Evolutionary conservation across 331 rosid species (phyloP).

Genomic region (Telfairia occidentalis): DNA sequence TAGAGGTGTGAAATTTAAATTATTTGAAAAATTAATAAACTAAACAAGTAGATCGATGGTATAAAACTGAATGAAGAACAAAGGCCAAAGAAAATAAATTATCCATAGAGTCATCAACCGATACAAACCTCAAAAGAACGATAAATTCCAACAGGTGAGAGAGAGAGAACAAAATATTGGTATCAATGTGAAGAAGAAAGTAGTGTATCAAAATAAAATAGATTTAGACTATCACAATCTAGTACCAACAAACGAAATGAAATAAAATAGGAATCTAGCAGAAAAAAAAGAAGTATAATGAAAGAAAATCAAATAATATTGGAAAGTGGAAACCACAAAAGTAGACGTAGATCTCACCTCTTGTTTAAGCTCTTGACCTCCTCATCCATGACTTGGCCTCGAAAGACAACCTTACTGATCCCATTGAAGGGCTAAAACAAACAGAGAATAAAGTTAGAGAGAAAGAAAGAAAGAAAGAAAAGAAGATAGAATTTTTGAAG

Average conservation of each 20-base stretch:
- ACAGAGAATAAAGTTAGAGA: not conserved
- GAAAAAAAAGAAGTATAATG: no score
- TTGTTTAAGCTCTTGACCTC: conserved; percentile 80
- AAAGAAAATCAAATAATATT: not conserved
- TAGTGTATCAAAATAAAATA: not conserved
- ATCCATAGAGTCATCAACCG: not conserved
- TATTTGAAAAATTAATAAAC: not conserved
- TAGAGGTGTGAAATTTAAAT: not conserved
- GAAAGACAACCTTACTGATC: conserved; percentile 90
- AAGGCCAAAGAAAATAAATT: not conserved
- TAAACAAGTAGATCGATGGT: not conserved
- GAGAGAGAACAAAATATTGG: not conserved
- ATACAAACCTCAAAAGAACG: not conserved
- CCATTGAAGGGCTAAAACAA: conserved; percentile 82
- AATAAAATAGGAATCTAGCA: no score
- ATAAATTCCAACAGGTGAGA: not conserved
- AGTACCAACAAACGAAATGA: not conserved
- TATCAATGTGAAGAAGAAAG: not conserved
- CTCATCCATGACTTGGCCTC: conserved; percentile 96
- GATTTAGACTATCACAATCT: not conserved
- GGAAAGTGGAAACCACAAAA: not conserved
- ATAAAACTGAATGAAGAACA: not conserved
- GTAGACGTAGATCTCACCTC: conserved; percentile 60
- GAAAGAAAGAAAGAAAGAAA: not conserved
- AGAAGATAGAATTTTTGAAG: not conserved